Conservation (phyloP, 768 basidiomycete genomes). For the Psilocybe sp. region DNA sequence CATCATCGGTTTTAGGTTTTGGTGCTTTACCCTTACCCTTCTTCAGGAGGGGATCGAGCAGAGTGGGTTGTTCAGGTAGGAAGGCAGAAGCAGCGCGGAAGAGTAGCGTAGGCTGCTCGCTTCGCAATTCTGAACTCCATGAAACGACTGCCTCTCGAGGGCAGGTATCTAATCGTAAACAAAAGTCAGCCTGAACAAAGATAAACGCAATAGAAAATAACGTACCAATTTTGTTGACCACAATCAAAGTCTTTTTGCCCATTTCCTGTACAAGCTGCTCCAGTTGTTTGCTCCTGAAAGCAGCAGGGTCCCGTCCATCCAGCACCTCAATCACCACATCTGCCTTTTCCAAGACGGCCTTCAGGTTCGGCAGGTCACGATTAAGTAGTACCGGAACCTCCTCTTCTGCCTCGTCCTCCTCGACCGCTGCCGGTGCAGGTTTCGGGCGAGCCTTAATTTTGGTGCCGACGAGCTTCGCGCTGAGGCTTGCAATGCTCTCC, state of each 20-base stretch:
- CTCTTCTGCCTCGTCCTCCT: slow-evolving; percentile 44
- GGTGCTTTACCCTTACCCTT: slow-evolving; percentile 44
- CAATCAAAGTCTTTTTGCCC: slow-evolving; percentile 49
- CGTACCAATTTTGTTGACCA: slow-evolving; percentile 88
- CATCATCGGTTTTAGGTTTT: slow-evolving; percentile 47
- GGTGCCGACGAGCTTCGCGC: slow-evolving; percentile 36
- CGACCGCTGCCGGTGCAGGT: slow-evolving; percentile 21
- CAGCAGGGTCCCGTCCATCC: slow-evolving; percentile 80
- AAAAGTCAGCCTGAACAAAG: slow-evolving; percentile 1
- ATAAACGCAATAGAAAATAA: background rate
- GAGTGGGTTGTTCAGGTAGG: slow-evolving; percentile 36
- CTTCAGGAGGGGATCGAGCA: slow-evolving; percentile 19
- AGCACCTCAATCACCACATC: slow-evolving; percentile 81
- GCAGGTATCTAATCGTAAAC: slow-evolving; percentile 56
- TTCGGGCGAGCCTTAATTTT: slow-evolving; percentile 30
- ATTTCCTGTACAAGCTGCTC: slow-evolving; percentile 49
- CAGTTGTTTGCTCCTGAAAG: slow-evolving; percentile 62
- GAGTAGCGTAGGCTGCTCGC: slow-evolving; percentile 58
- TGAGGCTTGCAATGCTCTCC: slow-evolving; percentile 45
- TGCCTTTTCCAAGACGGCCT: slow-evolving; percentile 68
- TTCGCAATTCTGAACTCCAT: slow-evolving; percentile 66
- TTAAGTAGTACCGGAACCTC: slow-evolving; percentile 63
- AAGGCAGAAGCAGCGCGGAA: slow-evolving; percentile 75
- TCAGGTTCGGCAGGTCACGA: slow-evolving; percentile 57
- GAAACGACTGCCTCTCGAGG: slow-evolving; percentile 71